Conservation (phyloP, 768 basidiomycete species). For the Auricularia sp. region DNA sequence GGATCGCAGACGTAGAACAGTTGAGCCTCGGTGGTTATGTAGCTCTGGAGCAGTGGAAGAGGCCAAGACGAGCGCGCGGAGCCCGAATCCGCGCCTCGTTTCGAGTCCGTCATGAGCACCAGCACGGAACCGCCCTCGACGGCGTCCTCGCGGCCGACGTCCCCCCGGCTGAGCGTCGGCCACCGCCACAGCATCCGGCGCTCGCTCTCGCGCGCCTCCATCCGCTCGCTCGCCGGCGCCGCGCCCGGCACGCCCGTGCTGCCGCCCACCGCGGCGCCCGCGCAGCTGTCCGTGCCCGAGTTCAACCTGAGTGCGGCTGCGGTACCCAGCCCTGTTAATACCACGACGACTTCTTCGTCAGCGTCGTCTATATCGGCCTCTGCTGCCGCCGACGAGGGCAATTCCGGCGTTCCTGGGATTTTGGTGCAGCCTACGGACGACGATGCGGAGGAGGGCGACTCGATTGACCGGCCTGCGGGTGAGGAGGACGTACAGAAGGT, state of each 20-base stretch:
- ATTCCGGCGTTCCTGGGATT: neutral
- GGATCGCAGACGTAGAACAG: too few species aligned
- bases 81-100: too few species aligned
- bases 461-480: constrained; percentile 25
- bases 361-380: neutral
- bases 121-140: neutral
- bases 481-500: constrained; percentile 54
- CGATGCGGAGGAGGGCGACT: neutral
- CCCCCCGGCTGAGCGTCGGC: neutral
- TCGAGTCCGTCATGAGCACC: neutral
- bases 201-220: neutral
- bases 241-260: neutral
- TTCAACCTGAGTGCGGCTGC: neutral
- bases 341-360: neutral
- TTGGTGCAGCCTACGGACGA: neutral
- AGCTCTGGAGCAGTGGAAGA: too few species aligned
- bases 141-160: neutral
- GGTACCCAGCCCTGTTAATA: neutral
- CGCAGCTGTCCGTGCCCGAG: neutral
- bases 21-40: too few species aligned
- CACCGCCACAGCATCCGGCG: neutral
- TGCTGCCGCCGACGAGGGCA: neutral
- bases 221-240: neutral
- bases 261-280: neutral
- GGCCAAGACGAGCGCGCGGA: too few species aligned